Evolutionary conservation across 2,329 filamentous ascomycete genomes (phyloP).

Genomic region (Aureobasidium subglaciale): DNA sequence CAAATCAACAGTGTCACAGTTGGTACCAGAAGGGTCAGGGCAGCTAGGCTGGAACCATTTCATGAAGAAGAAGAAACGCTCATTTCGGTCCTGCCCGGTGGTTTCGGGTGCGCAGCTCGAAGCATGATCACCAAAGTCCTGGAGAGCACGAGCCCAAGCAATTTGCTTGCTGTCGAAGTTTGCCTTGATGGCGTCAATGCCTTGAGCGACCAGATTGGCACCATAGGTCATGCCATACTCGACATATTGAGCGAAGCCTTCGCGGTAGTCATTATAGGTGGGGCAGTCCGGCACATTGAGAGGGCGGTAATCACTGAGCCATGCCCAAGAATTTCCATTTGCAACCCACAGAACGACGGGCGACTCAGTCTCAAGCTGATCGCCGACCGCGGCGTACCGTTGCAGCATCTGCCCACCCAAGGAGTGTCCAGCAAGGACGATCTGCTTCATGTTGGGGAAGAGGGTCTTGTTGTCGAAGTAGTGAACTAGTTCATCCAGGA

Average conservation of each 20-base stretch:
- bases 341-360: slow-evolving; percentile 29
- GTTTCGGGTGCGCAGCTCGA: slow-evolving; percentile 27
- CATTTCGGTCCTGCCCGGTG: slow-evolving; percentile 30
- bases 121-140: slow-evolving; percentile 30
- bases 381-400: slow-evolving; percentile 30
- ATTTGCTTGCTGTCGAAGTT: slow-evolving; percentile 30
- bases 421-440: slow-evolving; percentile 32
- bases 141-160: slow-evolving; percentile 28
- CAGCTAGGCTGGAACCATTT: slow-evolving; percentile 29
- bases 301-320: slow-evolving; percentile 27
- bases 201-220: slow-evolving; percentile 23
- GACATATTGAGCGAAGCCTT: slow-evolving; percentile 28
- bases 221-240: slow-evolving; percentile 28
- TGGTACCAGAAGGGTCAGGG: slow-evolving; percentile 14
- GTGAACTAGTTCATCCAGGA: slow-evolving; percentile 29
- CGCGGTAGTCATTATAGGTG: slow-evolving; percentile 29
- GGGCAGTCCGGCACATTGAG: slow-evolving; percentile 25
- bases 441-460: slow-evolving; percentile 32
- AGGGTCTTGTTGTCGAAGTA: slow-evolving; percentile 29
- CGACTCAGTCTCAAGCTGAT: slow-evolving; percentile 20
- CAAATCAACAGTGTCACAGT: slow-evolving; percentile 31
- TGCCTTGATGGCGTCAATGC: slow-evolving; percentile 26
- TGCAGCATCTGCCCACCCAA: slow-evolving; percentile 30
- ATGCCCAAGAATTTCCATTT: slow-evolving; percentile 31
- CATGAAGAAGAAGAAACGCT: slow-evolving; percentile 36